Percentiles rank a stretch among this genome's conserved stretches.
Evolutionary conservation across 2,329 filamentous ascomycete species (phyloP).

Genomic region (Clonostachys chloroleuca): DNA sequence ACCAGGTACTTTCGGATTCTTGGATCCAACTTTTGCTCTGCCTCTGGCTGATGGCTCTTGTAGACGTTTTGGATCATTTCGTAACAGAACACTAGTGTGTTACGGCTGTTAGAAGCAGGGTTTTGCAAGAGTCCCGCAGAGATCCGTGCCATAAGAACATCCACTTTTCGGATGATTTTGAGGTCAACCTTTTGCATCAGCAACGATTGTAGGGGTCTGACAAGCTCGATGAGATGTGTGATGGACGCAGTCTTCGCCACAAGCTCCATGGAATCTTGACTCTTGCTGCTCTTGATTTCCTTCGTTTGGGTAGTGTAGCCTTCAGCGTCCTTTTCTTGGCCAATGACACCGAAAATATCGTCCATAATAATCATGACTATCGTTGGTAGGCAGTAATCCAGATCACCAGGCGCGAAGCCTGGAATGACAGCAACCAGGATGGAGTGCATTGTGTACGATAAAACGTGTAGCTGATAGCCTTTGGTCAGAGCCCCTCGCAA

Average conservation of each 20-base stretch:
- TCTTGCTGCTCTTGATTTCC: constrained; percentile 97
- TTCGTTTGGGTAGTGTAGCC: constrained; percentile 95
- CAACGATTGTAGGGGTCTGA: constrained; percentile 73
- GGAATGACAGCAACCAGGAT: constrained; percentile 75
- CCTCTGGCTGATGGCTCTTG: constrained; percentile 49
- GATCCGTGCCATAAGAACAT: constrained; percentile 80
- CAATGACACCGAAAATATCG: constrained; percentile 88
- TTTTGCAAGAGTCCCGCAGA: constrained; percentile 82
- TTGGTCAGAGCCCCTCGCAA: constrained; percentile 75
- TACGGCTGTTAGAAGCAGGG: constrained; percentile 68
- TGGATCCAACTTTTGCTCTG: constrained; percentile 52
- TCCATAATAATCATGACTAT: constrained; percentile 90
- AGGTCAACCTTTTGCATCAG: constrained; percentile 81
- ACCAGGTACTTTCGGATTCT: constrained; percentile 72
- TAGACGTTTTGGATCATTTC: constrained; percentile 89
- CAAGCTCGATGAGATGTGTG: constrained; percentile 65
- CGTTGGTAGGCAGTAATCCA: constrained; percentile 80
- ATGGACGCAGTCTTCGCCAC: constrained; percentile 80
- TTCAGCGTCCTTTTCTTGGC: constrained; percentile 95
- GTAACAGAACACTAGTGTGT: constrained; percentile 91
- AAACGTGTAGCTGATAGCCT: constrained; percentile 90
- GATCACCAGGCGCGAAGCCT: constrained; percentile 71
- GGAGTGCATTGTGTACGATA: constrained; percentile 92
- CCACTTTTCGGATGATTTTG: constrained; percentile 82
- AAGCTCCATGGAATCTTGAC: constrained; percentile 94